These are phyloP conservation scores for Penicillium sp. DNA, from an alignment of 2,329 filamentous ascomycete genomes.

Conservation along the genomic window DNA sequence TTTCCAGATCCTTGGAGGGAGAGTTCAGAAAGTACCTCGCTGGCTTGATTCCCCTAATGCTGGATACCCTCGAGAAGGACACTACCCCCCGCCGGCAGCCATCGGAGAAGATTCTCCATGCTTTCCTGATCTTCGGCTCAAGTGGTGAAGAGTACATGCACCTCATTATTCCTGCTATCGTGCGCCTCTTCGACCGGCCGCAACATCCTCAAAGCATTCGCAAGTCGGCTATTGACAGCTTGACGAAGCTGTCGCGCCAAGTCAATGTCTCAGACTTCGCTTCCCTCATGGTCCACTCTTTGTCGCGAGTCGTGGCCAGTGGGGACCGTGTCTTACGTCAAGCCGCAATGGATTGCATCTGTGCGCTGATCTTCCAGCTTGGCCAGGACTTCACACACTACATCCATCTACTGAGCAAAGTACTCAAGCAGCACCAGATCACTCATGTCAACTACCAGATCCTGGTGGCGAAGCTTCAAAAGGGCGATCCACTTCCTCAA, in stretches of 20 bases:
- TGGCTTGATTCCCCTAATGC: constrained; percentile 85
- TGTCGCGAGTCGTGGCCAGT: constrained; percentile 77
- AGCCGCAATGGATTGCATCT: constrained; percentile 88
- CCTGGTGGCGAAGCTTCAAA: constrained; percentile 87
- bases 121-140: constrained; percentile 92
- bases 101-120: constrained; percentile 88
- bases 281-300: constrained; percentile 91
- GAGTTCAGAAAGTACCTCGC: constrained; percentile 98
- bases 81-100: constrained; percentile 71
- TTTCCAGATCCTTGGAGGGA: constrained; percentile 88
- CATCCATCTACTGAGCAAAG: constrained; percentile 88
- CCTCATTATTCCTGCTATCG: constrained; percentile 92
- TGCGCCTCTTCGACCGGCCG: constrained; percentile 88
- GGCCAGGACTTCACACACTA: constrained; percentile 96
- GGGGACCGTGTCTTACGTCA: constrained; percentile 73
- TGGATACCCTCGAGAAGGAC: constrained; percentile 89
- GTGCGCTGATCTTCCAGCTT: constrained; percentile 91
- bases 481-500: constrained; percentile 91
- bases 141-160: constrained; percentile 99
- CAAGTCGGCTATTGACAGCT: constrained; percentile 88
- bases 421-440: constrained; percentile 75
- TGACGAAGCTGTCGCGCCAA: constrained; percentile 90
- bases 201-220: constrained; percentile 77
- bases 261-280: constrained; percentile 98
- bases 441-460: constrained; percentile 90